These are phyloP conservation scores for Triangularia verruculosa DNA, from an alignment of 2,329 filamentous ascomycete species.

Conservation along the genomic window DNA sequence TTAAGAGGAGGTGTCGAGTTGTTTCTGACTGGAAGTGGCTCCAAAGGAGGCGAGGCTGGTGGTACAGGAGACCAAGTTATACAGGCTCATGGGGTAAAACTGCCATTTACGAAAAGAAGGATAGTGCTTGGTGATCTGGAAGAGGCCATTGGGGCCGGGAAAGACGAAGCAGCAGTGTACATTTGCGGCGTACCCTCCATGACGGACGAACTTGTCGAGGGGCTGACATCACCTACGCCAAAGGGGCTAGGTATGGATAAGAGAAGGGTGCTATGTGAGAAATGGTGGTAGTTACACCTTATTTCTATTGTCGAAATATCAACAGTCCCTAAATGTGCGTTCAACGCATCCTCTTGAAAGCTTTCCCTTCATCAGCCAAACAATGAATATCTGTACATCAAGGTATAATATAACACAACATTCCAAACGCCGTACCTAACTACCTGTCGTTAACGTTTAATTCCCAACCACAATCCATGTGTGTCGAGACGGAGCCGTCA, in stretches of 20 bases:
- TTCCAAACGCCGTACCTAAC: neutral
- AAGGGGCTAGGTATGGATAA: slow-evolving; percentile 29
- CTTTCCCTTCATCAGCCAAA: neutral
- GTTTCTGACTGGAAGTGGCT: slow-evolving; percentile 44
- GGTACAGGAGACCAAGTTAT: slow-evolving; percentile 19
- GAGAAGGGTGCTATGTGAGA: slow-evolving; percentile 36
- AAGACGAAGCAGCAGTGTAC: slow-evolving; percentile 53
- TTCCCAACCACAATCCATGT: neutral
- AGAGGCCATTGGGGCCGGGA: slow-evolving; percentile 38
- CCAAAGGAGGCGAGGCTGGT: no score
- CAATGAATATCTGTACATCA: neutral
- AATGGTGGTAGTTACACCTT: slow-evolving; percentile 36
- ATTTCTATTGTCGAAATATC: neutral
- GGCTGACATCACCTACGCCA: slow-evolving; percentile 35
- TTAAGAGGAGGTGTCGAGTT: slow-evolving; percentile 44
- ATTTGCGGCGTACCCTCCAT: slow-evolving; percentile 66
- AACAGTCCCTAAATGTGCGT: neutral
- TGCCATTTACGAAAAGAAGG: slow-evolving; percentile 39
- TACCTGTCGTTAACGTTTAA: neutral
- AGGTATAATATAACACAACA: neutral
- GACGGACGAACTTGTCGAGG: slow-evolving; percentile 63
- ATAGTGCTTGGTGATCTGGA: slow-evolving; percentile 43
- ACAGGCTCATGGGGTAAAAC: slow-evolving; percentile 21
- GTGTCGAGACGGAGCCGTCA: neutral
- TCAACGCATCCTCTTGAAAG: neutral